Evolutionary conservation across 108 stramenopile genomes (phyloP).

Genomic region (Skeletonema marinoi): DNA sequence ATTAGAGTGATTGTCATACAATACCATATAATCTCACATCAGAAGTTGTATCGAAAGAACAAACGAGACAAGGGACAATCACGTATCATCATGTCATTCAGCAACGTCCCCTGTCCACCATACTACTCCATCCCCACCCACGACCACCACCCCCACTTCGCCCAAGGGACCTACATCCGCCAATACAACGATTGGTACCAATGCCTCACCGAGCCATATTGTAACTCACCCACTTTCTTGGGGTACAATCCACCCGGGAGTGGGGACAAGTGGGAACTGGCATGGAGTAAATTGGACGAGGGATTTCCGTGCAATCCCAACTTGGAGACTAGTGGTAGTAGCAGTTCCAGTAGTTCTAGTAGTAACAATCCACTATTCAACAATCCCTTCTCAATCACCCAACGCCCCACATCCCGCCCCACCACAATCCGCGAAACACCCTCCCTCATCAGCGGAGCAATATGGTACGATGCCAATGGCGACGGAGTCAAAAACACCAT

Average conservation of each 20-base stretch:
- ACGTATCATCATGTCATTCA: not conserved
- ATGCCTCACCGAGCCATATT: conserved; percentile 26
- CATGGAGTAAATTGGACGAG: conserved; percentile 18
- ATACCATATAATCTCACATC: no score
- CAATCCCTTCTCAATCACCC: not conserved
- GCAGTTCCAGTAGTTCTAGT: not conserved
- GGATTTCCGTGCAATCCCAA: conserved; percentile 30
- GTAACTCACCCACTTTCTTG: conserved; percentile 35
- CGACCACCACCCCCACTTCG: conserved; percentile 10
- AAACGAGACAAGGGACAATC: not conserved
- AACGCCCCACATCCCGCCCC: not conserved
- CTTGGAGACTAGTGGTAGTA: not conserved
- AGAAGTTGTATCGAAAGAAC: no score
- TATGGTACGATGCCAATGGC: conserved; percentile 40
- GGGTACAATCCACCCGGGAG: conserved; percentile 34
- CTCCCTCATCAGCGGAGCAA: conserved; percentile 5
- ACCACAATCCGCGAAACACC: not conserved
- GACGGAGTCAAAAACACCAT: conserved; percentile 27
- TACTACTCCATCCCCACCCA: conserved; percentile 30
- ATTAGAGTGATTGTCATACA: no score
- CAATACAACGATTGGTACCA: conserved; percentile 39
- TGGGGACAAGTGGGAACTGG: conserved; percentile 8
- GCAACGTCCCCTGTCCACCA: conserved; percentile 34
- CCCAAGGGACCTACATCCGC: conserved; percentile 6
- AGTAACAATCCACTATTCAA: not conserved